Conservation (phyloP, 202 grass and related monocot species). For the Sporobolus alterniflorus region DNA sequence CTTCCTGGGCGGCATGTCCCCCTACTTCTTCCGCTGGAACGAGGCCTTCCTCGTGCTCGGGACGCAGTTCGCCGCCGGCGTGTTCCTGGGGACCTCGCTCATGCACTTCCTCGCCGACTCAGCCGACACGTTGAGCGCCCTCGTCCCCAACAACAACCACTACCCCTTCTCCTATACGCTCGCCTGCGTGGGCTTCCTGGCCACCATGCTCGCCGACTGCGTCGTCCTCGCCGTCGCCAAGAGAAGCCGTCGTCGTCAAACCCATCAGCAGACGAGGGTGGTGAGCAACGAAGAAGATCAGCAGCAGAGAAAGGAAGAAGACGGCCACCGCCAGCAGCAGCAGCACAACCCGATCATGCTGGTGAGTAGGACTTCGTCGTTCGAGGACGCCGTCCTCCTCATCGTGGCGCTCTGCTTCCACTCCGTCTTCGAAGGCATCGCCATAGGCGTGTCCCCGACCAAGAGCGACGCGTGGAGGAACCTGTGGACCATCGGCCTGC, state of each 20-base stretch:
- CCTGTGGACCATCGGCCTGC: slow-evolving; percentile 86
- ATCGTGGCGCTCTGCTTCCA: slow-evolving; percentile 85
- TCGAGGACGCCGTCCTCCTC: slow-evolving; percentile 72
- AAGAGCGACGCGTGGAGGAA: slow-evolving; percentile 77
- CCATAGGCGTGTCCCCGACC: slow-evolving; percentile 61
- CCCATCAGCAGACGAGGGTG: not conserved
- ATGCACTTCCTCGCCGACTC: slow-evolving; percentile 80
- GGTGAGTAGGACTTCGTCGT: slow-evolving; percentile 29
- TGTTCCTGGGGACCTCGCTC: slow-evolving; percentile 76
- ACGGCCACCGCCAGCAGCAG: not conserved
- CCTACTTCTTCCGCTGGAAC: slow-evolving; percentile 89
- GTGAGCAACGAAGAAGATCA: not conserved
- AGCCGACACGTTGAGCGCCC: slow-evolving; percentile 43
- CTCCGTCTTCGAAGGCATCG: slow-evolving; percentile 87
- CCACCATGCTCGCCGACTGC: slow-evolving; percentile 81
- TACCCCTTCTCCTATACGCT: slow-evolving; percentile 94
- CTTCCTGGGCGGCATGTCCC: slow-evolving; percentile 67
- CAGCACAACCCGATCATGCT: not conserved
- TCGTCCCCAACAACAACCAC: slow-evolving; percentile 39
- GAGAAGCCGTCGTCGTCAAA: slow-evolving; percentile 1
- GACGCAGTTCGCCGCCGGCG: slow-evolving; percentile 82
- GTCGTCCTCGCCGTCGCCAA: slow-evolving; percentile 40
- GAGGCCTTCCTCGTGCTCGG: slow-evolving; percentile 77
- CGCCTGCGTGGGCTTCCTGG: slow-evolving; percentile 62
- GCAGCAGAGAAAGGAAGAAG: not conserved